phyloP scores from a whole-genome alignment of 1,139 yeast species.

The Kluyveromyces sp. region DNA sequence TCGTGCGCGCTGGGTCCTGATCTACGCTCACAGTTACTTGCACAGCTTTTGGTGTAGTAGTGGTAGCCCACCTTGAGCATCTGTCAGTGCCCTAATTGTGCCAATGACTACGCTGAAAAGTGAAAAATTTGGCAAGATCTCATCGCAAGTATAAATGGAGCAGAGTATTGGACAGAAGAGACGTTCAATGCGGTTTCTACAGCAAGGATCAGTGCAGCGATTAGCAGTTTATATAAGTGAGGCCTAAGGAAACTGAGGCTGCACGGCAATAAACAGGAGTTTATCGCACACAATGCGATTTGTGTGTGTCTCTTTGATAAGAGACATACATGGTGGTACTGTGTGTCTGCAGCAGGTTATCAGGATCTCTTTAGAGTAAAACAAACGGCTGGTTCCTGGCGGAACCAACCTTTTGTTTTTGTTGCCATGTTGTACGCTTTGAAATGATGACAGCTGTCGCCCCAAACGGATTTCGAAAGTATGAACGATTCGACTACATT shows the following conservation, averaged over 20 bases:
- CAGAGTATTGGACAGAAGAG: too few relatives aligned
- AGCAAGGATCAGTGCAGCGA: too few relatives aligned
- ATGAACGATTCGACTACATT: constrained; percentile 31
- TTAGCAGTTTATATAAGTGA: too few relatives aligned
- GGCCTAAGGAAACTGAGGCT: too few relatives aligned
- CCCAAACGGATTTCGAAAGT: constrained; percentile 32
- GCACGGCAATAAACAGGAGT: neutral
- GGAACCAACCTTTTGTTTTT: too few relatives aligned
- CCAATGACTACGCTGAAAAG: neutral
- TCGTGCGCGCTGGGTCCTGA: too few relatives aligned
- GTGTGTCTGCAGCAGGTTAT: neutral
- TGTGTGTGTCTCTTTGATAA: neutral
- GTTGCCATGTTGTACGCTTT: neutral
- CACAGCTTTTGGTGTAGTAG: too few relatives aligned
- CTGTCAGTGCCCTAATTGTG: neutral
- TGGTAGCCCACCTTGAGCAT: neutral
- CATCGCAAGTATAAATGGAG: neutral
- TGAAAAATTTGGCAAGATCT: neutral
- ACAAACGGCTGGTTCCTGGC: too few relatives aligned
- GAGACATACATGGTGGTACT: neutral
- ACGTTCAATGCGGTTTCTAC: too few relatives aligned
- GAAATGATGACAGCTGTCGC: constrained; percentile 34
- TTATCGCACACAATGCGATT: neutral
- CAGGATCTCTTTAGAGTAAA: too few relatives aligned
- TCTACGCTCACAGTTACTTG: too few relatives aligned